Base-by-base conservation (phyloP, 352 stramenopile genomes). In the Pythium vanterpoolii region DNA sequence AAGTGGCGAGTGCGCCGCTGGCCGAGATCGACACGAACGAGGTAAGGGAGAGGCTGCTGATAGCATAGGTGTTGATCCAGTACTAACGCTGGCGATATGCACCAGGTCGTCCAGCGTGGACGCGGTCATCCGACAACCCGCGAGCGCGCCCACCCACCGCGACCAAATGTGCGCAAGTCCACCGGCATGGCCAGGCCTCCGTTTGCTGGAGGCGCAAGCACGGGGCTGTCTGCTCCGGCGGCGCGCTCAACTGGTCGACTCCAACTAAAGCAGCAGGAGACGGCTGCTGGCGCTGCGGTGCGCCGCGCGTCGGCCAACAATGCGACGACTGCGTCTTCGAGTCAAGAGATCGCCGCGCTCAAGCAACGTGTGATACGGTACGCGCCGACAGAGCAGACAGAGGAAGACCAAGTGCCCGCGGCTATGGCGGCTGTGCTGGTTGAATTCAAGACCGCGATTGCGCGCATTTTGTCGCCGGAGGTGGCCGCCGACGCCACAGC, bases 401-500 rank as follows among this genome's bases (percentile, higher is more conserved):
- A 48, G 3, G 50, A 56, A 11, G 19, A 26, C n/a, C 48, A 57
- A n/a, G 53, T 56, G 21, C 58, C 69, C 39, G 45, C 54, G 10
- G 54, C 39, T 1, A 38, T 54, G 18, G 33, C 27, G 10, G 40
- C 13, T 33, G 30, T 31, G 21, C 16, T 46, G 18, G 40, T 11
- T 1, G 36, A 27, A 16, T 26, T 62, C 11, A 45, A 62, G 7
- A 24, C 30, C 16, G 7, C 60, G 1, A 2, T 59, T 27, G 30
- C 53, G 11, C 13, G 30, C 6, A n/a, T 38, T 10, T 83, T 87
- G 44, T 47, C 62, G 18, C 31, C 60, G 0, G 68, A 85, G 27
- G 73, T 62, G 21, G 19, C 77, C 21, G 44, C 69, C 7, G 61
- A 74, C n/a, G 66, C 88, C 1, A 68, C 89, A 38, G 62, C 78